Base-by-base conservation (phyloP, 2,329 filamentous ascomycete genomes). In the Ceratocystis cubensis region DNA sequence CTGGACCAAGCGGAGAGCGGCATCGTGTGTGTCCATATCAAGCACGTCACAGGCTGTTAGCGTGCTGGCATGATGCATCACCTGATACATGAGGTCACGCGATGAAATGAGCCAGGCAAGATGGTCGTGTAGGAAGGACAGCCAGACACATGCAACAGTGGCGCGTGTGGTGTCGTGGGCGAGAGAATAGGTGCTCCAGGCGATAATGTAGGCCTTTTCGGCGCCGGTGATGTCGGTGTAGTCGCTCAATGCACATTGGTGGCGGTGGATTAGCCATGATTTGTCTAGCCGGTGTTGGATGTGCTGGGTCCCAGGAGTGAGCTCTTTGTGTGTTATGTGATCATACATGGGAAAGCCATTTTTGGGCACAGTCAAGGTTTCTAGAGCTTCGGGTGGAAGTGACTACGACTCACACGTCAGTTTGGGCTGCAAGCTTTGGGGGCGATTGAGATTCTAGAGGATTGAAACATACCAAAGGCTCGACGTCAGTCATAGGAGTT, bases 201-300 rank as follows among this genome's bases (percentile, higher is more conserved):
- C 79, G 70, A 78, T 77, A 66, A 85, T 81, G 67, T 81, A 85
- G 69, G 84, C 82, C 71, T 81, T 82, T 71, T 85, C 82, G 17
- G 77, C 75, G 2, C 75, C 71, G 13, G 79, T 79, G 30, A 85
- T 77, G 69, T 85, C 82, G 7, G 78, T 80, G 70, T 82, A 84
- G 69, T 85, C 83, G 33, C 78, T 76, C 65, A 85, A 79, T 65
- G 79, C 80, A 66, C 85, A 81, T 6, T 80, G 78, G 68, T 85
- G 82, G 73, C 84, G 84, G 69, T 84, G 81, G 37, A 83, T 76
- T 6, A 84, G 75, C 83, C 83, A 85, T 25, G 75, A 74, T 66
- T 79, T 78, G 70, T 84, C 80, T 3, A 74, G 72, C 22, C 75
- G 75, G 1, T 79, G 78, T 57, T 69, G 68, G 25, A 74, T 73